These are phyloP conservation scores for Drosera spatulata DNA, from an alignment of 179 eudicot genomes.

Conservation along the genomic window DNA sequence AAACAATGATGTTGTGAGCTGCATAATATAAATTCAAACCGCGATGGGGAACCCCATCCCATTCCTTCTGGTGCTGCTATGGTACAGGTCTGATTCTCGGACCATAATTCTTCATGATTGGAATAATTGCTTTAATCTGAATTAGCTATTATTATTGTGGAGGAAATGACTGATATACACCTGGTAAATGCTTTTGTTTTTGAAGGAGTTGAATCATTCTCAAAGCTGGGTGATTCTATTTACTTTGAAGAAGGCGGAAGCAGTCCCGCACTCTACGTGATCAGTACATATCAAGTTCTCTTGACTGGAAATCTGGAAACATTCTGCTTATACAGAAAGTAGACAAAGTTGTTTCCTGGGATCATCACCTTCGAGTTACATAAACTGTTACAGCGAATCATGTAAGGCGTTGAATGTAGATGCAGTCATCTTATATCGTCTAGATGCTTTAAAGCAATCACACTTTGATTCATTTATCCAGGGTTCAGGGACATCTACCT, in stretches of 20 bases:
- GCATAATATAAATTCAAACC: too few relatives aligned
- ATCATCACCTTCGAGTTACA: conserved; percentile 42
- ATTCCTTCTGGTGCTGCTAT: conserved; percentile 94
- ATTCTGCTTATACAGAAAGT: conserved; percentile 49
- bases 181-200: not conserved
- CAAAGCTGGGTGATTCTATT: conserved; percentile 93
- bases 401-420: conserved; percentile 13
- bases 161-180: not conserved
- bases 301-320: conserved; percentile 63
- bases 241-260: conserved; percentile 79
- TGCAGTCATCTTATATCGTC: too few relatives aligned
- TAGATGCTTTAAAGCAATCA: too few relatives aligned
- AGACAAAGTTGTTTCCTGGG: conserved; percentile 53
- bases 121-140: too few relatives aligned
- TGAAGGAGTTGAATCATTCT: conserved; percentile 92
- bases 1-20: too few relatives aligned
- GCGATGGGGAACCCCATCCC: conserved; percentile 74
- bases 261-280: conserved; percentile 52
- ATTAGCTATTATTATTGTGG: not conserved
- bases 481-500: conserved; percentile 31
- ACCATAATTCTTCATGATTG: too few relatives aligned
- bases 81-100: conserved; percentile 57
- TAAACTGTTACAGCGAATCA: conserved; percentile 26
- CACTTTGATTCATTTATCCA: not conserved
- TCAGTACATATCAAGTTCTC: conserved; percentile 82